phyloP scores from a whole-genome alignment of 2,329 filamentous ascomycete species.

The Aureobasidium sp. region DNA sequence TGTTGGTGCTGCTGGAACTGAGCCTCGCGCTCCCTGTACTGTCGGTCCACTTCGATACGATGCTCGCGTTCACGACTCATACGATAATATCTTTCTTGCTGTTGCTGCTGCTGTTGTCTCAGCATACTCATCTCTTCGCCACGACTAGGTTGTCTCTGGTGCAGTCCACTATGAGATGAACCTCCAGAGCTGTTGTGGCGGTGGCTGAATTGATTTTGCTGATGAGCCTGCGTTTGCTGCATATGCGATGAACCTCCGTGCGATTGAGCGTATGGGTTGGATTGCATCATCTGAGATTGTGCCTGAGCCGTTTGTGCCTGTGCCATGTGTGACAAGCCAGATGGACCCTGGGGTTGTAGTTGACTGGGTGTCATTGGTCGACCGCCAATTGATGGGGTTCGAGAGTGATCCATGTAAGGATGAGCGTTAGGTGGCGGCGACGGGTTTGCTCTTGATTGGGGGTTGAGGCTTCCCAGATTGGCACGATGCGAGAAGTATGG shows the following conservation, averaged over 20 bases:
- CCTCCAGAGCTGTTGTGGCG: conserved; percentile 26
- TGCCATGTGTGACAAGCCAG: conserved; percentile 2
- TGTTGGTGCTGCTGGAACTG: conserved; percentile 8
- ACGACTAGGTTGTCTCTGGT: conserved; percentile 24
- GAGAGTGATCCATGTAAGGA: conserved; percentile 24
- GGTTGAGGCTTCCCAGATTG: conserved; percentile 24
- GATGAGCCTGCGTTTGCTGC: conserved; percentile 20
- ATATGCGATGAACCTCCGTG: conserved; percentile 1
- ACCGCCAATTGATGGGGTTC: conserved; percentile 26
- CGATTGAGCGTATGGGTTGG: conserved; percentile 23
- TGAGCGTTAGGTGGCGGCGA: conserved; percentile 29
- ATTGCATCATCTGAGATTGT: conserved; percentile 22
- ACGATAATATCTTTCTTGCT: conserved; percentile 15
- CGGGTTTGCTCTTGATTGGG: conserved; percentile 25
- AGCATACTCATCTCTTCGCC: conserved; percentile 20
- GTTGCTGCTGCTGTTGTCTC: conserved; percentile 16
- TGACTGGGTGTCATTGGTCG: conserved; percentile 18
- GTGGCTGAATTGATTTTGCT: conserved; percentile 25
- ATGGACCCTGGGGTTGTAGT: conserved; percentile 3
- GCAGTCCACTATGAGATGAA: conserved; percentile 17
- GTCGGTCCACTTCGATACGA: conserved; percentile 12
- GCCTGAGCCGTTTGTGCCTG: conserved; percentile 6
- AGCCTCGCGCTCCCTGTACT: conserved; percentile 9
- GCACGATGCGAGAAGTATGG: conserved; percentile 26
- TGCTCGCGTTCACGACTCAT: conserved; percentile 9